Evolutionary conservation across 1,284 basidiomycete genomes (phyloP).

Genomic region (Trichosporon sp.): DNA sequence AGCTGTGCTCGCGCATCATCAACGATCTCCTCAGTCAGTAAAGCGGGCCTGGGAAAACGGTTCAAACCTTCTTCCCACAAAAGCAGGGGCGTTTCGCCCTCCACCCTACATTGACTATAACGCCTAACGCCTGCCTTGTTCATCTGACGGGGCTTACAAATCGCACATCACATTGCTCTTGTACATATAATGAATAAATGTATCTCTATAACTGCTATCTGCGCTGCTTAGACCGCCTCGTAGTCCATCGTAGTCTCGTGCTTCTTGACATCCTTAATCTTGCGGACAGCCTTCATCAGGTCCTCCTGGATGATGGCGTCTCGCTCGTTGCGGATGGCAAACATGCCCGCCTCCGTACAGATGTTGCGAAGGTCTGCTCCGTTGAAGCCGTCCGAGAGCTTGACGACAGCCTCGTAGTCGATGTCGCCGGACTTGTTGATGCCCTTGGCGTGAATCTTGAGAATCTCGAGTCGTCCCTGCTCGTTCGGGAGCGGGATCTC

Average conservation of each 20-base stretch:
- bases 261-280: constrained; percentile 93
- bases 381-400: constrained; percentile 90
- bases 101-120: neutral
- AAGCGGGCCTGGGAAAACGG: no score
- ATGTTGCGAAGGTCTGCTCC: constrained; percentile 95
- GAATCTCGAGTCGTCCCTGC: constrained; percentile 85
- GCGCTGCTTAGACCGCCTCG: constrained; percentile 25
- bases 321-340: constrained; percentile 92
- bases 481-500: constrained; percentile 98
- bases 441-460: constrained; percentile 93
- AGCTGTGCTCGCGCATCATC: constrained; percentile 37
- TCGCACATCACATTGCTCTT: constrained; percentile 1
- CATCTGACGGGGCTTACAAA: neutral
- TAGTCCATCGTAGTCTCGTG: constrained; percentile 59
- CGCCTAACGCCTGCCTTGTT: neutral
- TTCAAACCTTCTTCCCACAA: no score
- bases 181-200: constrained; percentile 5
- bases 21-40: constrained; percentile 22
- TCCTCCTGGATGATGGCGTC: constrained; percentile 92
- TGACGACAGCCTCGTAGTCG: constrained; percentile 95
- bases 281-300: constrained; percentile 94
- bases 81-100: neutral
- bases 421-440: constrained; percentile 94
- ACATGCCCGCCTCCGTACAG: constrained; percentile 98
- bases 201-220: neutral